Evolutionary conservation across 2,329 filamentous ascomycete species (phyloP), one percentile per base, ranked within the genome.

Genomic region (Thelonectria olida): DNA sequence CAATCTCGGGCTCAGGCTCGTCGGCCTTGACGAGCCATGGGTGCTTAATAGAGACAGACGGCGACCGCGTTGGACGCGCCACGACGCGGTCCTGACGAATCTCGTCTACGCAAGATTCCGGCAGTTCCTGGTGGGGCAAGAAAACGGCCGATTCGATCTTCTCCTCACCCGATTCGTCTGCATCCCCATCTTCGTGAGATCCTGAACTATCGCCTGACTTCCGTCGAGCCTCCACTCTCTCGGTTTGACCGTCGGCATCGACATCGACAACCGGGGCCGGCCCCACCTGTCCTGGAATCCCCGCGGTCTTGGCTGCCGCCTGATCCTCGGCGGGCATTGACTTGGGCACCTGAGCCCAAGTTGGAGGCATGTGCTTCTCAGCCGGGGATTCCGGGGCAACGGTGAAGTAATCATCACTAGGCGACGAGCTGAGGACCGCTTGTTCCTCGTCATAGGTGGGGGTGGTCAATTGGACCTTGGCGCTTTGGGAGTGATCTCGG

Each of bases 81-180:
- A 73, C 67, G 77, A 38, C 73, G 72, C 57, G 68, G 55, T 75
- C 71, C 58, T 76, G 75, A 12, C 76, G 74, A 15, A 69, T 65
- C 54, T 72, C 70, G 59, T 64, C 64, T 56, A 67, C 63, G 53
- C 76, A 72, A 45, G 73, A 66, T 49, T 77, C 76, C 45, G 71
- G 81, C 39, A 82, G 76, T 44, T 83, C 84, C 69, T 92, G 88
- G 79, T 95, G 92, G 41, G 92, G 92, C 48, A 93, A 83, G 74
- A 96, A 96, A 39, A 93, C 84, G 22, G 92, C 92, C 28, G 91
- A 95, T n/a, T 91, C 93, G 64, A 96, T 93, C 76, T 95, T 92
- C 75, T 96, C 92, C 74, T 92, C 89, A 59, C 92, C 90, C 13
- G 91, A 93, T 58, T 87, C 85, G 39, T 88, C 85, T 31, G 70